These are phyloP conservation scores for Syzygium aromaticum DNA, from an alignment of 345 rosid species.

Conservation along the genomic window DNA sequence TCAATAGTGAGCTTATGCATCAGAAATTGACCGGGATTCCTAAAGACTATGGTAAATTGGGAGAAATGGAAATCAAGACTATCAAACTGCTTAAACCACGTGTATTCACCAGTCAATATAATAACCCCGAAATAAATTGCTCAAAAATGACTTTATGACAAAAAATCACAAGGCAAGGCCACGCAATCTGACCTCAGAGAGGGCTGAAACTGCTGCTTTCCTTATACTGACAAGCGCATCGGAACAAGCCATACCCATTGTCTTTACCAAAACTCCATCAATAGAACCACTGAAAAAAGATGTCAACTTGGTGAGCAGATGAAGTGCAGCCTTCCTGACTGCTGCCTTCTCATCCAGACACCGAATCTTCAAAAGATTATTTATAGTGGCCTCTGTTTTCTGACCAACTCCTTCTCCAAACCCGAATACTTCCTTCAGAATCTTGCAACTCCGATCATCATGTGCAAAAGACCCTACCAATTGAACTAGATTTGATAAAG, in stretches of 20 bases:
- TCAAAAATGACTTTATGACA: not conserved
- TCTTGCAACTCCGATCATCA: slow-evolving; percentile 29
- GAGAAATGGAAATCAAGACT: not conserved
- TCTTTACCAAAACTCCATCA: slow-evolving; percentile 61
- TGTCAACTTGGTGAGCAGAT: slow-evolving; percentile 59
- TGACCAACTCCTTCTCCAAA: slow-evolving; percentile 20
- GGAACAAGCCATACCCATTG: slow-evolving; percentile 80
- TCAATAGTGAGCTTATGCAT: not conserved
- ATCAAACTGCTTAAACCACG: not conserved
- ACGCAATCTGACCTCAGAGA: slow-evolving; percentile 68
- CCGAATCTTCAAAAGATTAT: slow-evolving; percentile 54
- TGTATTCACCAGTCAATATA: too few species aligned
- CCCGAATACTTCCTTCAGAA: slow-evolving; percentile 51
- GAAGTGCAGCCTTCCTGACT: slow-evolving; percentile 73
- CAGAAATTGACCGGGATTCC: not conserved
- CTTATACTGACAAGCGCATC: slow-evolving; percentile 93
- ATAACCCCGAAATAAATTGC: too few species aligned
- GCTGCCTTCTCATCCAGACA: slow-evolving; percentile 88
- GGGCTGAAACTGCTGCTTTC: slow-evolving; percentile 77
- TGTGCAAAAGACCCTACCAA: slow-evolving; percentile 49
- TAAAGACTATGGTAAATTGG: not conserved
- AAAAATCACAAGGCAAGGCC: not conserved
- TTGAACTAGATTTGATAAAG: slow-evolving; percentile 75
- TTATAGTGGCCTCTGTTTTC: slow-evolving; percentile 26
- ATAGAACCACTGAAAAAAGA: slow-evolving; percentile 54